Evolutionary conservation across 148 eudicot species (phyloP), one percentile per base, ranked within the genome.

Genomic region (Rhododendron ferrugineum): DNA sequence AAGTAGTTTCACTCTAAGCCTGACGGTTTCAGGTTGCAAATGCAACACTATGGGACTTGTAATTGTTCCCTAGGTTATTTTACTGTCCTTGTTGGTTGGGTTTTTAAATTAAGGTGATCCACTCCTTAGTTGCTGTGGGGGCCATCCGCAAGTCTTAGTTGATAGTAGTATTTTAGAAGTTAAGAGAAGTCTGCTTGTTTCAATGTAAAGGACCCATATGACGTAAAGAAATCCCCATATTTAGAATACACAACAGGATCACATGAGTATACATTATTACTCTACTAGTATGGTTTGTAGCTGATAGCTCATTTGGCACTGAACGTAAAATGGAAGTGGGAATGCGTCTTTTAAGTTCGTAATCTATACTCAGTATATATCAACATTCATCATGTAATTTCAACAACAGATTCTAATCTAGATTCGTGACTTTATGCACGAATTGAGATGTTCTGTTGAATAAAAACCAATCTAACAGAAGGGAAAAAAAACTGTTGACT

Each of bases 121-220:
- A 42, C 54, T 34, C 50, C 49, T 26, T 77, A 28, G 7, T 13
- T 42, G 8, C 20, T 15, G 23, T 20, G 40, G 9, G 62, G 62
- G 82, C 14, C 82, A 14, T 20, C 83, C 49, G 20, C 83, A 18
- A 54, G 28, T 42, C 83, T 22, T 81, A 22, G 49, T 11, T 23
- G 44, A 56, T 50, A 50, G 54, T 13, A 13, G 54, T 50, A 50
- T 50, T 64, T 82, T 82, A 82, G 76, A 82, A 66, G 77, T 62
- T 13, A 60, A 62, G 83, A 58, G 18, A 81, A 34, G 23, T 58
- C 23, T 7, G 68, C 30, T 36, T 60, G 52, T 28, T 23, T 52
- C 58, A 13, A 52, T 52, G 58, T 44, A 46, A 30, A 34, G 49
- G 30, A 10, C 36, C n/a, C 50, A n/a, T 60, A 52, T 81, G 23